Evolutionary conservation across 129 eudicot genomes (phyloP).

Genomic region (Lonicera japonica): DNA sequence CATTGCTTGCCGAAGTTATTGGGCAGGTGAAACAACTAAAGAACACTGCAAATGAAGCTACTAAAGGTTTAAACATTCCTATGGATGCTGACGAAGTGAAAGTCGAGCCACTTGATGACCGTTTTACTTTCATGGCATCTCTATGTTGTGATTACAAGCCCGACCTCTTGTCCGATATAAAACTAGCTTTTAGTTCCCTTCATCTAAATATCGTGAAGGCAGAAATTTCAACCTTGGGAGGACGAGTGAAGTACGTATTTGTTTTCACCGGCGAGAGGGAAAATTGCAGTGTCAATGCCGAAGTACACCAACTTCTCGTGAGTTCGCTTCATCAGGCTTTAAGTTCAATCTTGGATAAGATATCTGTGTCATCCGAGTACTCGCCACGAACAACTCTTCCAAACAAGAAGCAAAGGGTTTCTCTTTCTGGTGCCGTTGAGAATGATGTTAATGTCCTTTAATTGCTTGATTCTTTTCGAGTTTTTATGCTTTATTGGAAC

Average conservation of each 20-base stretch:
- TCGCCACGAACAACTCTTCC: slow-evolving; percentile 38
- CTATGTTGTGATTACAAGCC: slow-evolving; percentile 58
- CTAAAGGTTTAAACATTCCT: slow-evolving; percentile 58
- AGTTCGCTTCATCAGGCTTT: slow-evolving; percentile 43
- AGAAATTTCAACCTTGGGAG: slow-evolving; percentile 56
- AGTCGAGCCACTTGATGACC: slow-evolving; percentile 32
- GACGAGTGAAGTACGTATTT: slow-evolving; percentile 49
- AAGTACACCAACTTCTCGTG: slow-evolving; percentile 24
- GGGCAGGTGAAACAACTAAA: slow-evolving; percentile 58
- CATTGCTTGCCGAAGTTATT: slow-evolving; percentile 75
- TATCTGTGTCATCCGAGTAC: slow-evolving; percentile 41
- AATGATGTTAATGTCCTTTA: too few species aligned
- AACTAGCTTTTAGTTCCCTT: slow-evolving; percentile 39
- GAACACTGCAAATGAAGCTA: slow-evolving; percentile 54
- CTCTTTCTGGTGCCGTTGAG: slow-evolving; percentile 7
- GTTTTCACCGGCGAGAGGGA: slow-evolving; percentile 27
- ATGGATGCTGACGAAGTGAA: slow-evolving; percentile 57
- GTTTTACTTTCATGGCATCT: slow-evolving; percentile 33
- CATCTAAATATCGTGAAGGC: slow-evolving; percentile 40
- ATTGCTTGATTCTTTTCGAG: slow-evolving; percentile 5
- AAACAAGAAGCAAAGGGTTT: slow-evolving; percentile 59
- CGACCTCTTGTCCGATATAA: slow-evolving; percentile 48
- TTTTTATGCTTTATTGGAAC: slow-evolving; percentile 7
- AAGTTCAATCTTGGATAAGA: slow-evolving; percentile 46
- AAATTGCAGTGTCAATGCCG: neutral